Percentiles rank a stretch among this genome's conserved stretches.
These are phyloP conservation scores for Starmerella vaccinii DNA, from an alignment of 805 yeast species.

Conservation along the genomic window DNA sequence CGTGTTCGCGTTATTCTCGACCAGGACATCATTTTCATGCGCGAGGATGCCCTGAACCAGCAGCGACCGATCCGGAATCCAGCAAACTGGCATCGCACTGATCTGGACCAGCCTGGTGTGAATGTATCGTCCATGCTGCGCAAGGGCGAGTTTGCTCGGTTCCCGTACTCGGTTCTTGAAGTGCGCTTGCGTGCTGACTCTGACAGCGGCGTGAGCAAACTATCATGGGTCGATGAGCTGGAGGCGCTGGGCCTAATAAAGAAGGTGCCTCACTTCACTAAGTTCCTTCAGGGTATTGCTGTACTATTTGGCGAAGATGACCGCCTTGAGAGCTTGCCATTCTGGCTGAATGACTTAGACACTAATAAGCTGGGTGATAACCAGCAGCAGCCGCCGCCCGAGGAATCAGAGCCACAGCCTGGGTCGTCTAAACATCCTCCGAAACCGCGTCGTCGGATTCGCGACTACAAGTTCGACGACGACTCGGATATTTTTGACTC, in stretches of 20 bases:
- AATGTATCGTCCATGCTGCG: constrained; percentile 64
- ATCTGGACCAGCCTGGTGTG: constrained; percentile 64
- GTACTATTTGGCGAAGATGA: constrained; percentile 82
- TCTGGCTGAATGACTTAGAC: constrained; percentile 90
- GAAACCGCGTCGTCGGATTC: neutral
- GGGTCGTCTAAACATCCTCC: constrained; percentile 2
- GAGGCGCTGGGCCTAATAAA: constrained; percentile 74
- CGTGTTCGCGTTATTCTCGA: constrained; percentile 83
- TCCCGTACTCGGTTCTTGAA: constrained; percentile 73
- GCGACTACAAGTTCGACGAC: constrained; percentile 31
- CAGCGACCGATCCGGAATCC: constrained; percentile 87
- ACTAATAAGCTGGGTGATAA: constrained; percentile 39
- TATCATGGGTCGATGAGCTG: constrained; percentile 74
- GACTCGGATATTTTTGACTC: constrained; percentile 44
- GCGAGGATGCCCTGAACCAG: constrained; percentile 82
- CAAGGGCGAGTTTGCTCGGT: constrained; percentile 73
- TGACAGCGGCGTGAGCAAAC: constrained; percentile 29
- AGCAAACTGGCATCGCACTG: constrained; percentile 79
- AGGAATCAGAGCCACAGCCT: constrained; percentile 39
- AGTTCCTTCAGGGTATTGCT: constrained; percentile 88
- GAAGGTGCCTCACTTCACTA: constrained; percentile 88
- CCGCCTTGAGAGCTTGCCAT: constrained; percentile 77
- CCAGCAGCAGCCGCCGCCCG: constrained; percentile 33
- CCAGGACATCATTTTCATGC: constrained; percentile 72
- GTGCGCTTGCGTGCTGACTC: constrained; percentile 49